Conservation (phyloP, 768 basidiomycete species). For the Asterophora parasitica region DNA sequence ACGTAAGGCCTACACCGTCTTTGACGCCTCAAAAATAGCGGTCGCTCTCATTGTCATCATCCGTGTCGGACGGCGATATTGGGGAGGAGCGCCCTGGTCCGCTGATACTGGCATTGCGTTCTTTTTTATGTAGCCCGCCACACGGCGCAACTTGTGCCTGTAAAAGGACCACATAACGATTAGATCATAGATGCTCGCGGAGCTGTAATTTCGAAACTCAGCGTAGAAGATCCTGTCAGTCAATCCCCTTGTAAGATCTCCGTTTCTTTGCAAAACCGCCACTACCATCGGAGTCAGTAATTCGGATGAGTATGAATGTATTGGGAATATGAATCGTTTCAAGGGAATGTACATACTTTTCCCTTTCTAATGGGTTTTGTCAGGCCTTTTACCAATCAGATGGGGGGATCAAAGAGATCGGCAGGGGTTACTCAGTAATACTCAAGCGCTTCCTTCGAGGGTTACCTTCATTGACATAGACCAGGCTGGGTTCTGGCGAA, state of each 20-base stretch:
- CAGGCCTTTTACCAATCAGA: slow-evolving; percentile 2
- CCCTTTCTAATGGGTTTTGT: no score
- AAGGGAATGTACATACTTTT: no score
- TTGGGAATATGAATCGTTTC: no score
- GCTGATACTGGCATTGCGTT: neutral
- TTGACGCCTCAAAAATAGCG: slow-evolving; percentile 52
- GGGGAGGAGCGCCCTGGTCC: slow-evolving; percentile 37
- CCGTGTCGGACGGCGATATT: slow-evolving; percentile 47
- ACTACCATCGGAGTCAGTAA: no score
- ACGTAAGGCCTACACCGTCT: slow-evolving; percentile 59
- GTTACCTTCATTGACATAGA: no score
- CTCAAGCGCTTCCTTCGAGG: neutral
- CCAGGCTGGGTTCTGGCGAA: no score
- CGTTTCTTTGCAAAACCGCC: no score
- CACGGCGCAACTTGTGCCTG: no score
- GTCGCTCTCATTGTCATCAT: slow-evolving; percentile 40
- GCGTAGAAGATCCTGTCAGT: neutral
- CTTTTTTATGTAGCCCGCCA: neutral
- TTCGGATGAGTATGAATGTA: no score
- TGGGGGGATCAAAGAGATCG: slow-evolving; percentile 8
- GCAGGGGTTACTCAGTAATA: neutral
- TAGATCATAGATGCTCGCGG: slow-evolving; percentile 8
- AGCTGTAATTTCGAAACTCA: slow-evolving; percentile 4
- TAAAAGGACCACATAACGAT: no score
- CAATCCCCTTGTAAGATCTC: neutral